phyloP scores from a whole-genome alignment of 108 stramenopile genomes.

The Nitzschia sp. region DNA sequence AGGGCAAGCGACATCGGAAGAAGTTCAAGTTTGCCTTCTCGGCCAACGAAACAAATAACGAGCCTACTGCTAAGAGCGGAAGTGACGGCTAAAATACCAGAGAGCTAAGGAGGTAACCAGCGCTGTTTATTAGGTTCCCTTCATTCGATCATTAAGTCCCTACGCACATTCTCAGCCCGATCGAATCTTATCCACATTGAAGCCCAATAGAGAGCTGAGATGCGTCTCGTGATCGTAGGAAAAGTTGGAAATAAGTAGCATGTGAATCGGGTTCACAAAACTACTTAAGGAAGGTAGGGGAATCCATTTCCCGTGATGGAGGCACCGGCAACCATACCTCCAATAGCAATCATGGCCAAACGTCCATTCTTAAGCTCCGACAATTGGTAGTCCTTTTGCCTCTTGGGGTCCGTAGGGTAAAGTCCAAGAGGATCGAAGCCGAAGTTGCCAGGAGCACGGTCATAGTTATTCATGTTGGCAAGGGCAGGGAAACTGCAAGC shows the following conservation, averaged over 20 bases:
- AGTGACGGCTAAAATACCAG: not conserved
- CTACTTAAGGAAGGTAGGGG: constrained; percentile 69
- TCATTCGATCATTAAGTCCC: constrained; percentile 3
- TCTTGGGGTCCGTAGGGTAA: constrained; percentile 49
- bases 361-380: constrained; percentile 81
- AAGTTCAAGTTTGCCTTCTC: constrained; percentile 67
- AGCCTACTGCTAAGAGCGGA: not conserved
- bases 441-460: constrained; percentile 75
- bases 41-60: constrained; percentile 14
- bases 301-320: constrained; percentile 88
- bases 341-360: constrained; percentile 91
- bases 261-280: not conserved
- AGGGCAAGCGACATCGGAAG: constrained; percentile 54
- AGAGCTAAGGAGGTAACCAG: not conserved
- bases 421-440: constrained; percentile 62
- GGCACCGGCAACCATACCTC: constrained; percentile 88
- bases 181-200: constrained; percentile 5
- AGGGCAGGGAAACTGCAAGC: constrained; percentile 48
- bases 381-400: constrained; percentile 51
- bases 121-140: not conserved
- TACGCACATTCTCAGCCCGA: not conserved
- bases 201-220: constrained; percentile 8
- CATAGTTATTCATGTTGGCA: constrained; percentile 71
- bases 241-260: not conserved
- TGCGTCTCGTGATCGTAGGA: not conserved